These are phyloP conservation scores for Bromus sterilis DNA, from an alignment of 176 grass and related monocot genomes.

Conservation along the genomic window DNA sequence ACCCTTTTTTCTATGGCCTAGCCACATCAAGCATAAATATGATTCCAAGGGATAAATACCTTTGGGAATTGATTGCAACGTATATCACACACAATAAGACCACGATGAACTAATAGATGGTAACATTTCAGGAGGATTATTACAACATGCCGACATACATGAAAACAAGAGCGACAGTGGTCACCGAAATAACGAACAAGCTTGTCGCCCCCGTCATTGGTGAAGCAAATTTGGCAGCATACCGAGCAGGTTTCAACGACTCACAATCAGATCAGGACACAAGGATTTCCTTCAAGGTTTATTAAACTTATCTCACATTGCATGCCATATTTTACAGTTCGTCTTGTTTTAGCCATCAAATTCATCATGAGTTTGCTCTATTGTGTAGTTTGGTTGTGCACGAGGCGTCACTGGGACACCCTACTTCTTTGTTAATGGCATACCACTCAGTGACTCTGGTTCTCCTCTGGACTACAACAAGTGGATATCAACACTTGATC, in stretches of 20 bases:
- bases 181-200: conserved; percentile 36
- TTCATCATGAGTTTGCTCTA: neutral
- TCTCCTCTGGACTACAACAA: conserved; percentile 38
- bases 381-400: conserved; percentile 68
- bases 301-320: neutral
- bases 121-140: conserved; percentile 59
- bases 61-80: neutral
- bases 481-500: conserved; percentile 66
- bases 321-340: neutral
- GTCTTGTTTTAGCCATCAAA: neutral
- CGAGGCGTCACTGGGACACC: conserved; percentile 79
- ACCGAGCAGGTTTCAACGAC: conserved; percentile 59
- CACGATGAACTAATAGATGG: neutral
- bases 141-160: conserved; percentile 72
- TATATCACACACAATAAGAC: neutral
- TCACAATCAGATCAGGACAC: conserved; percentile 48
- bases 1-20: neutral
- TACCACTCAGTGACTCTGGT: conserved; percentile 38
- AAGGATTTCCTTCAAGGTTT: conserved; percentile 96
- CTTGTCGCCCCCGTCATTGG: conserved; percentile 43
- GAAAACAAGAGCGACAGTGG: conserved; percentile 43
- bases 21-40: neutral
- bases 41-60: neutral
- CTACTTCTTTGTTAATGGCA: conserved; percentile 90
- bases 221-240: conserved; percentile 28